Conservation (phyloP, 73 alveolate species). For the Paramecium biaurelia region DNA sequence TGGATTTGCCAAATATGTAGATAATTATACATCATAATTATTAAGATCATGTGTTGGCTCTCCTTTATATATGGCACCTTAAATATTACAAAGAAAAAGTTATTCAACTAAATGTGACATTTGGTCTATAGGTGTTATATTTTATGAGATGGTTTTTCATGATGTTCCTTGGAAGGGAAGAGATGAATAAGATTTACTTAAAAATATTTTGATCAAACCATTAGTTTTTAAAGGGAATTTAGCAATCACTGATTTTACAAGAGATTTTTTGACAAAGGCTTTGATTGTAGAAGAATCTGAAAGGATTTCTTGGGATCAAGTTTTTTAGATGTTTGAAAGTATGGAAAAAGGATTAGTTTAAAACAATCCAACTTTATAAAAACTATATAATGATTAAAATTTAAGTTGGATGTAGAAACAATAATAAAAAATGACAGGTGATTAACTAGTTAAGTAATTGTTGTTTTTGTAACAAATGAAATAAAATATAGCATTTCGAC, state of each 20-base stretch:
- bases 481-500: not conserved
- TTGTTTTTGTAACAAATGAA: not conserved
- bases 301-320: slow-evolving; percentile 57
- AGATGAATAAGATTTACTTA: slow-evolving; percentile 51
- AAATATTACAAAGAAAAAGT: slow-evolving; percentile 69
- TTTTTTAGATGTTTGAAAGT: slow-evolving; percentile 29
- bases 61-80: slow-evolving; percentile 80
- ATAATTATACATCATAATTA: slow-evolving; percentile 33
- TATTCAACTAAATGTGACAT: slow-evolving; percentile 70
- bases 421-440: not conserved
- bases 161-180: slow-evolving; percentile 72
- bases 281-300: slow-evolving; percentile 44
- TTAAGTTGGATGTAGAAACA: not conserved
- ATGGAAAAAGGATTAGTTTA: not conserved
- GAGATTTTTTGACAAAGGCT: slow-evolving; percentile 46
- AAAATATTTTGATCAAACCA: slow-evolving; percentile 42
- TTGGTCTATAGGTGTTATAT: slow-evolving; percentile 82
- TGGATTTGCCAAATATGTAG: slow-evolving; percentile 62
- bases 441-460: not conserved
- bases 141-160: slow-evolving; percentile 75
- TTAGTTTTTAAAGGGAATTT: slow-evolving; percentile 24
- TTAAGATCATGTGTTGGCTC: slow-evolving; percentile 76
- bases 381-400: slow-evolving; percentile 1
- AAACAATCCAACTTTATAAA: not conserved
- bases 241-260: not conserved